Base-by-base conservation (phyloP, 2,329 filamentous ascomycete species). In the Colletotrichum caudatum region DNA sequence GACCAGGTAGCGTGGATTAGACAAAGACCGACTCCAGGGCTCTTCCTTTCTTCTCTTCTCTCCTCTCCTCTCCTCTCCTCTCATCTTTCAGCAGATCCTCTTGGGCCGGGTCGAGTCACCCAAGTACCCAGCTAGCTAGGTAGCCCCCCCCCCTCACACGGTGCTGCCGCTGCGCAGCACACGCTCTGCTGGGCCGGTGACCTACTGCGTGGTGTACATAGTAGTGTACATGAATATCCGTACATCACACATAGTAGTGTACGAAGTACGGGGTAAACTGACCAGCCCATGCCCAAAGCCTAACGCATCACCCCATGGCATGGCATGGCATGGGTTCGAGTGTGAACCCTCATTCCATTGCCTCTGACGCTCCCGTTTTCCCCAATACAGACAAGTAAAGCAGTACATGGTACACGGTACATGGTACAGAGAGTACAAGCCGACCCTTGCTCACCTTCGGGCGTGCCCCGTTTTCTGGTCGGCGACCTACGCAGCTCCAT, bases 111-210 rank as follows among this genome's bases (percentile, higher is more conserved):
- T 18, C 9, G 9, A 35, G 29, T 5, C 26, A 16, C 51, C 7
- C 23, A 16, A 29, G 35, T 37, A 37, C 14, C 7, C 18, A 29
- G 29, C 29, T 29, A 29, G 29, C 29, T 29, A 4, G 29, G 29
- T 29, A 29, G 26, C 26, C 26, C 20, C 29, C 44, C 37, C 53
- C 53, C 48, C 44, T 46, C 54, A 53, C 23, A 66, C 54, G 54
- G 54, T 66, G 54, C 33, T 66, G 54, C 33, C 54, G n/a, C 64
- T 60, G 54, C 64, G n/a, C 35, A 53, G 64, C 64, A 66, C 64
- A 44, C 37, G 57, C 37, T 33, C n/a, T 46, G 44, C 12, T 20
- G n/a, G n/a, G 59, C 18, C 16, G 33, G 14, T 20, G 46, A 54
- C 63, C 11, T 60, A 66, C n/a, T n/a, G n/a, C n/a, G n/a, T n/a